Base-by-base conservation (phyloP, 495 filamentous ascomycete genomes). In the Penicillium dipodomyicola region DNA sequence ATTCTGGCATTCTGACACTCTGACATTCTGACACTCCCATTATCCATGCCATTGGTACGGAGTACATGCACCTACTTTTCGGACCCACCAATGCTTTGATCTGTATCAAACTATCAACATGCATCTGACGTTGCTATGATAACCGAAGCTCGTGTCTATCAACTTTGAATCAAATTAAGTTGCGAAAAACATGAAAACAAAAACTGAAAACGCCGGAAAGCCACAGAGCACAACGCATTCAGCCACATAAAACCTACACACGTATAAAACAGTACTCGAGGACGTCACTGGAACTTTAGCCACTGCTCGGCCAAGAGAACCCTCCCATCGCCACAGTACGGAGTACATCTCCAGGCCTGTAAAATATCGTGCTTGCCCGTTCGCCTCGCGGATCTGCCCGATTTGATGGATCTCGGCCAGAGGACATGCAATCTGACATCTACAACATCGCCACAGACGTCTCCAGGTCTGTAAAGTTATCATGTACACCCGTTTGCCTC, bases 371-470 rank as follows among this genome's bases (percentile, higher is more conserved):
- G 33, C 42, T 46, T 20, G 30, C 20, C 41, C 41, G 42, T 37
- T 46, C 15, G 42, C 27, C 19, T 9, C 47, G 19, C 22, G 52
- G 52, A 37, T 20, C 52, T 5, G 22, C 43, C 52, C 42, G 49
- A 64, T 49, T 61, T 58, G 58, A 37, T 60, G 61, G 54, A 61
- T 61, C 44, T 30, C 29, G 29, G 41, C 40, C 20, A 41, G 20
- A 5, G 19, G 9, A 19, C 43, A 40, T 39, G 23, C 6, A 29
- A 29, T 29, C 27, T 29, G 27, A 29, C 27, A 29, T 29, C 27
- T 2, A 29, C 27, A 9, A 2, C 27, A 29, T 29, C 27, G 27
- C 27, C 48, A 50, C 23, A 37, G 27, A 12, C 46, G 11, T 50
- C 54, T 43, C 41, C 37, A 57, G 19, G 53, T 46, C 48, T 20